These are phyloP conservation scores for Rauvolfia tetraphylla DNA, from an alignment of 257 asterid species.

Conservation along the genomic window DNA sequence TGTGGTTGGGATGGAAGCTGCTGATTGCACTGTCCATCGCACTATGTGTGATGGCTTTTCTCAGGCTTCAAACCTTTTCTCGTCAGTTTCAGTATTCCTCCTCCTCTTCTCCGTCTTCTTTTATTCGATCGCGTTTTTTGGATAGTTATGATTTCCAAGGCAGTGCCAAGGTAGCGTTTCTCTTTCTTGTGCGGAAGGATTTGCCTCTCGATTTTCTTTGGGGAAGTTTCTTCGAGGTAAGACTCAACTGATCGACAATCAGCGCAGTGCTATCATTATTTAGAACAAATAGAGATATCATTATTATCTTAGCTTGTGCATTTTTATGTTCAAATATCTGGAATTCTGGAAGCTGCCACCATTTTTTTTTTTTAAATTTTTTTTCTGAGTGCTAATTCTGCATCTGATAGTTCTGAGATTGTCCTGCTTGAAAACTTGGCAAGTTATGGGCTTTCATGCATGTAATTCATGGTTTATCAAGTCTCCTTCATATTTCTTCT, in stretches of 20 bases:
- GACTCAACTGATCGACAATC: neutral
- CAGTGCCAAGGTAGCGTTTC: conserved; percentile 73
- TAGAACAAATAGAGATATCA: neutral
- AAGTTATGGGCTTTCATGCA: neutral
- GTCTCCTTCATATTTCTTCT: no score
- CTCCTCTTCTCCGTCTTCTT: conserved; percentile 25
- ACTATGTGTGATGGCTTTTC: conserved; percentile 54
- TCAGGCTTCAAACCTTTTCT: conserved; percentile 63
- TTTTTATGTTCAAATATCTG: neutral
- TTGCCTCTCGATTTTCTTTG: conserved; percentile 94
- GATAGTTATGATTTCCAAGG: conserved; percentile 37
- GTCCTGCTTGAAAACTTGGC: neutral
- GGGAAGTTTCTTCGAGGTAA: conserved; percentile 87
- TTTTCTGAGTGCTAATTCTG: neutral
- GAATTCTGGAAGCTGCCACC: neutral
- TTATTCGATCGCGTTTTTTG: conserved; percentile 38
- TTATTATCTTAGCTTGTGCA: neutral
- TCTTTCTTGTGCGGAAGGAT: conserved; percentile 59
- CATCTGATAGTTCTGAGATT: neutral
- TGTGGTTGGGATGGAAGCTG: conserved; percentile 72
- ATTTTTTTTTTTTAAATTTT: neutral
- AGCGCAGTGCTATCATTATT: neutral
- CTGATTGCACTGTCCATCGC: conserved; percentile 44
- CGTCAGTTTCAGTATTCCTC: neutral
- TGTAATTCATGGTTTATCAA: neutral